These are phyloP conservation scores for Picochlorum sp. DNA, from an alignment of 139 green algal genomes.

Conservation along the genomic window DNA sequence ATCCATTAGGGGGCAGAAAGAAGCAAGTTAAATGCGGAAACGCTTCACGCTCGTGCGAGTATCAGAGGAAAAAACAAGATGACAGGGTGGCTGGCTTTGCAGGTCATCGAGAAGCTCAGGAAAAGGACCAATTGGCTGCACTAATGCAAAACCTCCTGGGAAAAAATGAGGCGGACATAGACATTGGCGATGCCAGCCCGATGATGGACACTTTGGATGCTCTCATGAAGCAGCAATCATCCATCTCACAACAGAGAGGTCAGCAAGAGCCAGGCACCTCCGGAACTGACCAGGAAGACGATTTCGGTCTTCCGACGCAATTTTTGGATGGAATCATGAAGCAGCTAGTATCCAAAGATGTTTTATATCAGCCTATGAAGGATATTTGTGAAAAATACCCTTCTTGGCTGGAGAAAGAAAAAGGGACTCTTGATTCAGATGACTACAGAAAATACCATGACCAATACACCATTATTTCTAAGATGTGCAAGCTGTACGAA, in stretches of 20 bases:
- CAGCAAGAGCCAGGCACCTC: too few species aligned
- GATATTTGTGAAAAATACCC: conserved; percentile 74
- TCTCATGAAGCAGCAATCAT: too few species aligned
- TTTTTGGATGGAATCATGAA: conserved; percentile 74
- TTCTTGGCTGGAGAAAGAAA: conserved; percentile 54
- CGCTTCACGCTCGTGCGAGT: too few species aligned
- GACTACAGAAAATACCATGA: conserved; percentile 44
- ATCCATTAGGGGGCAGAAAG: too few species aligned
- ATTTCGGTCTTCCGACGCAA: conserved; percentile 8
- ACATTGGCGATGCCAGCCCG: not conserved
- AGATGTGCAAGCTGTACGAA: conserved; percentile 64
- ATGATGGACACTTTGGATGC: not conserved
- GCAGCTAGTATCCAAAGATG: conserved; percentile 77
- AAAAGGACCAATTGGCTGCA: not conserved
- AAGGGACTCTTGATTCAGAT: conserved; percentile 20
- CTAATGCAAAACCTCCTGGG: not conserved
- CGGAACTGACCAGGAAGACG: not conserved
- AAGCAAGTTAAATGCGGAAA: too few species aligned
- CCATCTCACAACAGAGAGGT: too few species aligned
- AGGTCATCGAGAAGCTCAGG: not conserved
- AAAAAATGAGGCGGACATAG: not conserved
- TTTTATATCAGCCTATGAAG: conserved; percentile 74
- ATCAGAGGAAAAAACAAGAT: not conserved
- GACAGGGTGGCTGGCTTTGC: not conserved
- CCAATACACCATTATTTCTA: conserved; percentile 54